phyloP scores from a whole-genome alignment of 1,284 basidiomycete genomes.

The Cutaneotrichosporon sp. region DNA sequence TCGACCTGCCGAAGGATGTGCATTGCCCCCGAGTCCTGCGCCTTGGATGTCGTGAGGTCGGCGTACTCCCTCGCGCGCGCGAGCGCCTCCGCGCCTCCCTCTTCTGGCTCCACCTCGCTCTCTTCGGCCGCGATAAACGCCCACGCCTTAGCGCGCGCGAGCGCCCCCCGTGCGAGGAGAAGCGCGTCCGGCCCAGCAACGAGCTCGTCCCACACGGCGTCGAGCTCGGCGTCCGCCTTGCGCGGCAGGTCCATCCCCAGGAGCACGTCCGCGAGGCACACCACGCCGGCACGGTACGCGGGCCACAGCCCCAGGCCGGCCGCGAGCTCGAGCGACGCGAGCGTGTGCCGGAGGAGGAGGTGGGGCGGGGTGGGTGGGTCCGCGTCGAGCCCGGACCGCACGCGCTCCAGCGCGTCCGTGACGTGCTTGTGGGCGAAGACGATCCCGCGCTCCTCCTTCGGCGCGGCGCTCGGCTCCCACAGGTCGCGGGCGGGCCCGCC shows the following conservation, averaged over 20 bases:
- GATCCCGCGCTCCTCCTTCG: conserved; percentile 18
- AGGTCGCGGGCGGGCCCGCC: conserved; percentile 29
- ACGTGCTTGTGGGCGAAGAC: conserved; percentile 34
- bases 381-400: conserved; percentile 27
- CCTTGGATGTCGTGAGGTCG: conserved; percentile 9
- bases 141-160: conserved; percentile 40
- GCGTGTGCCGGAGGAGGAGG: conserved; percentile 36
- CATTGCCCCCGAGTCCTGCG: conserved; percentile 2
- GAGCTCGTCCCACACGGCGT: conserved; percentile 26
- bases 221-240: conserved; percentile 33
- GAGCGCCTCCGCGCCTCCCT: background rate
- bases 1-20: background rate
- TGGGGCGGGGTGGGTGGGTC: conserved; percentile 30
- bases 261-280: conserved; percentile 40
- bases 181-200: conserved; percentile 24
- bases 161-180: conserved; percentile 27
- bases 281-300: conserved; percentile 36
- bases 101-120: conserved; percentile 2
- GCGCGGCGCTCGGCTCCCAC: conserved; percentile 19
- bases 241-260: conserved; percentile 34
- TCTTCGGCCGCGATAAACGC: conserved; percentile 21
- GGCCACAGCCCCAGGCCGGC: conserved; percentile 40
- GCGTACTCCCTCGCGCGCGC: conserved; percentile 7
- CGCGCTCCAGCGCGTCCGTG: conserved; percentile 22
- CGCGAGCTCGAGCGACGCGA: conserved; percentile 38